Evolutionary conservation across 306 rosid species (phyloP).

Genomic region (Vicia faba): DNA sequence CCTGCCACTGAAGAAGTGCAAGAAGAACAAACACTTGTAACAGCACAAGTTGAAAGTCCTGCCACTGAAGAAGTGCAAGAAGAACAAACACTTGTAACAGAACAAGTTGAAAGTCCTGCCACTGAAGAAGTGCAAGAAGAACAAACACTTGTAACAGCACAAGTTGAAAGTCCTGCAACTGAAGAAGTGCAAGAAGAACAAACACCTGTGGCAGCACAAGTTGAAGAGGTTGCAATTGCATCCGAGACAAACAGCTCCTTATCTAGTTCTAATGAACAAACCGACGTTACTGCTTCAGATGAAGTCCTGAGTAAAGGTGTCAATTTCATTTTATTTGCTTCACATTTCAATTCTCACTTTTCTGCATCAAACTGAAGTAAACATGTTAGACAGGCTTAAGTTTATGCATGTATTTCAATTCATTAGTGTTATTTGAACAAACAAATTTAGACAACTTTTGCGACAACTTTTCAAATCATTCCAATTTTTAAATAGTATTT

Average conservation of each 20-base stretch:
- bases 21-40: too few species aligned
- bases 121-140: conserved; percentile 39
- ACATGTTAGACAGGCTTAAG: too few species aligned
- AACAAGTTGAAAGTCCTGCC: conserved; percentile 32
- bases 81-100: conserved; percentile 17
- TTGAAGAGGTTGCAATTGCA: conserved; percentile 36
- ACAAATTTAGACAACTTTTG: too few species aligned
- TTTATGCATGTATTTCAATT: not conserved
- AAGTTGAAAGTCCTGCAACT: conserved; percentile 32
- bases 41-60: too few species aligned
- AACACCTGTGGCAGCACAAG: conserved; percentile 32
- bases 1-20: too few species aligned
- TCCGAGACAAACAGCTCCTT: conserved; percentile 14
- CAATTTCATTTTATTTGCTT: conserved; percentile 29
- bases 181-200: conserved; percentile 38
- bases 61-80: conserved; percentile 39
- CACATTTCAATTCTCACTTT: conserved; percentile 21
- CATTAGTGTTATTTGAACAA: too few species aligned
- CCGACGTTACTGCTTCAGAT: conserved; percentile 37
- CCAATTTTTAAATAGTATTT: conserved; percentile 1
- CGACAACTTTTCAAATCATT: too few species aligned
- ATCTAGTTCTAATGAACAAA: conserved; percentile 38
- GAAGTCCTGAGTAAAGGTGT: conserved; percentile 43
- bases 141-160: conserved; percentile 25
- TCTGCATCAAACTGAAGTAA: conserved; percentile 16